Conservation (phyloP, 345 rosid species). For the Gossypium bickii region DNA sequence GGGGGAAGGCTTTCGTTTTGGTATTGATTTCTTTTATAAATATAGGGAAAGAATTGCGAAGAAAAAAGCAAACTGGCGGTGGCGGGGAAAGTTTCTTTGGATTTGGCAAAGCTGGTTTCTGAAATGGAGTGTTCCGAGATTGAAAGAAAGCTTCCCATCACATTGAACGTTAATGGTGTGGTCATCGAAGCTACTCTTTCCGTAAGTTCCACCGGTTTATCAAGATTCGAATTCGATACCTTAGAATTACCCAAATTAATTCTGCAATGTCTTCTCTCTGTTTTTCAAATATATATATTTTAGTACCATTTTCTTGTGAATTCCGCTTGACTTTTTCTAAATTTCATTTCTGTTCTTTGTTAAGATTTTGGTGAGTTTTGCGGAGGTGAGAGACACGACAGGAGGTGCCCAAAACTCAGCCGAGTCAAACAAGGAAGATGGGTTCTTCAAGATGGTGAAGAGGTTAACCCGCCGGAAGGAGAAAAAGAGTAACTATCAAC, state of each 20-base stretch:
- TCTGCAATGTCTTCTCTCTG: neutral
- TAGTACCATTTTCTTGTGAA: neutral
- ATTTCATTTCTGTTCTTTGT: neutral
- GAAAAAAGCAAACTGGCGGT: neutral
- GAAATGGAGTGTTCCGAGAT: constrained; percentile 7
- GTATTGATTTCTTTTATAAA: neutral
- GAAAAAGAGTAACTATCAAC: neutral
- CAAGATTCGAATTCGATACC: neutral
- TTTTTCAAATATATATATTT: neutral
- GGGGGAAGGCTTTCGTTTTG: neutral
- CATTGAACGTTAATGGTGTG: constrained; percentile 1
- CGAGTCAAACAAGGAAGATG: constrained; percentile 19
- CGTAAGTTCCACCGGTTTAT: constrained; percentile 22
- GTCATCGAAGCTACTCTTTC: constrained; percentile 18
- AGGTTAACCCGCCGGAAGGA: constrained; percentile 13
- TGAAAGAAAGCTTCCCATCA: constrained; percentile 11
- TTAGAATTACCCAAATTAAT: neutral
- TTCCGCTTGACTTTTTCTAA: neutral
- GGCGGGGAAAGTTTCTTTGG: constrained; percentile 6
- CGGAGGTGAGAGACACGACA: constrained; percentile 30
- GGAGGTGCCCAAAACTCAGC: constrained; percentile 16
- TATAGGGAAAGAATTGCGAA: constrained; percentile 6
- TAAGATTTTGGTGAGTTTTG: constrained; percentile 34
- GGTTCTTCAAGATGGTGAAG: constrained; percentile 7
- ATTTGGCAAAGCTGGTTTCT: constrained; percentile 1